Conservation (phyloP, 768 basidiomycete genomes). For the Crassisporium funariophilum region DNA sequence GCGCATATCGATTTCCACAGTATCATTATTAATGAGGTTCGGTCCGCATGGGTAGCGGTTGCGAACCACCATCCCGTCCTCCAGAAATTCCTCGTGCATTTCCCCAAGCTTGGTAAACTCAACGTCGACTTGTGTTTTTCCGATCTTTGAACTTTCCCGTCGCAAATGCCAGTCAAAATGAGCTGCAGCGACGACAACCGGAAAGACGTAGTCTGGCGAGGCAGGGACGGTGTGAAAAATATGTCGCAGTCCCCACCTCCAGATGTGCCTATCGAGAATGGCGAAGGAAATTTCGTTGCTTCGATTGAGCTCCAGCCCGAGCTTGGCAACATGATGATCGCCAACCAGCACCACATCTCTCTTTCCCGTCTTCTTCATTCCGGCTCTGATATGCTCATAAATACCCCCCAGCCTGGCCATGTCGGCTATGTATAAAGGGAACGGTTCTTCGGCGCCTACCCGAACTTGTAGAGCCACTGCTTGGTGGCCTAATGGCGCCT, state of each 20-base stretch:
- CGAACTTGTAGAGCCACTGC: background rate
- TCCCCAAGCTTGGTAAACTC: background rate
- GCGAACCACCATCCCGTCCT: background rate
- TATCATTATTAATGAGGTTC: background rate
- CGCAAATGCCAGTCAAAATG: background rate
- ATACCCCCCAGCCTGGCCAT: background rate
- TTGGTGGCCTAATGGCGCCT: background rate
- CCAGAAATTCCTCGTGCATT: background rate
- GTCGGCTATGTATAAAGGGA: background rate
- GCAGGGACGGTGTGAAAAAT: background rate
- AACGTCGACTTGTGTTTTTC: background rate
- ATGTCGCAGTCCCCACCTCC: background rate
- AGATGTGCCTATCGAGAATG: background rate
- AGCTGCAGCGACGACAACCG: background rate
- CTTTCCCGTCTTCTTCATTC: background rate
- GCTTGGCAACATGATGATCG: background rate
- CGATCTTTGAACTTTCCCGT: background rate
- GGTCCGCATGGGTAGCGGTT: background rate
- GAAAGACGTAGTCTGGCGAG: background rate
- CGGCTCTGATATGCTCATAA: background rate
- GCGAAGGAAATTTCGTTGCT: background rate
- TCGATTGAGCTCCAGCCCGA: background rate
- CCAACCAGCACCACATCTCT: background rate
- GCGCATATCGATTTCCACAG: background rate
- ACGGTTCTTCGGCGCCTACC: slow-evolving; percentile 1